Base-by-base conservation (phyloP, 2,329 filamentous ascomycete genomes). In the Bertia moriformis region DNA sequence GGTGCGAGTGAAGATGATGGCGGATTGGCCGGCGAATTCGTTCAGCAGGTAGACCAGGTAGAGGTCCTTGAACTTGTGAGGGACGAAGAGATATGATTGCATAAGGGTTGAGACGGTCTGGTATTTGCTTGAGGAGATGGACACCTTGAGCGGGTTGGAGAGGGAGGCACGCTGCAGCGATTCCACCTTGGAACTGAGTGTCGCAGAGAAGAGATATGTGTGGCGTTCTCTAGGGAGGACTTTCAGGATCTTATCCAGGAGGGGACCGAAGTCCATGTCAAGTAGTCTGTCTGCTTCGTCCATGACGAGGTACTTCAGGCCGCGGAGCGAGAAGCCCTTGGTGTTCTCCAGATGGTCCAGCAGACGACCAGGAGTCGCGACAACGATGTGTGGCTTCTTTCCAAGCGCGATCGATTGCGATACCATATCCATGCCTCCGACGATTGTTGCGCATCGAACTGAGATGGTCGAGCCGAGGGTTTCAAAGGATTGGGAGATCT, bases 341-440 rank as follows among this genome's bases (percentile, higher is more conserved):
- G 76, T 81, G 48, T 80, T 80, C 50, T 80, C 74, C 4, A 80
- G 57, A 43, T 81, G 76, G 47, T 81, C 76, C 3, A 80, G 58
- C 4, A 81, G 55, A 38, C 76, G 66, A 17, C 75, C 75, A 0
- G 75, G 76, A 0, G 75, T 80, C 0, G 76, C 75, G 30, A 81
- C 75, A 4, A 81, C 56, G 15, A 81, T 69, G 43, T 82, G 77
- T 10, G 77, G 77, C 39, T 75, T 74, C 60, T 80, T 80, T 5
- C 72, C 73, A 1, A 82, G 61, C 0, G 76, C 70, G 39, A 82
- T 80, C 1, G 71, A 58, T 50, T 82, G 77, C 0, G 73, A 62
- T 1, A 80, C 71, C 75, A 80, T 81, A 44, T 81, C 76, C 73
- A 81, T 78, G 13, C 77, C 77, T 37, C 77, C 77, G 2, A 81